Evolutionary conservation across 2,329 filamentous ascomycete species (phyloP).

Genomic region (Alternaria rosae): DNA sequence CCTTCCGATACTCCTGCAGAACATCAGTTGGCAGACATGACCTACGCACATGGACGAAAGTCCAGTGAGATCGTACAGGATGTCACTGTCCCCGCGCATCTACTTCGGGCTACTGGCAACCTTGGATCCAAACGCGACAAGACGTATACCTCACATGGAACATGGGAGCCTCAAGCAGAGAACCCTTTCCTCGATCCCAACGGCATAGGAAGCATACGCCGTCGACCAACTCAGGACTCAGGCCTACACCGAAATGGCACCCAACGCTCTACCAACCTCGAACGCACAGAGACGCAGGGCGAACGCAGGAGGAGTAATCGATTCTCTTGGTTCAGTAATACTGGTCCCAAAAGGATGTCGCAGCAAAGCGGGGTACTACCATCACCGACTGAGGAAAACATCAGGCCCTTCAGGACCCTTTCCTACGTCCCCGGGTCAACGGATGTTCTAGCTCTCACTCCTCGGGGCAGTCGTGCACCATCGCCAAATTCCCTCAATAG

Average conservation of each 20-base stretch:
- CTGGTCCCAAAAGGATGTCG: background rate
- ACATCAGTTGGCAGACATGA: background rate
- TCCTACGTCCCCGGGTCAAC: slow-evolving; percentile 4
- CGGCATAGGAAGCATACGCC: slow-evolving; percentile 13
- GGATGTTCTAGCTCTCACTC: slow-evolving; percentile 8
- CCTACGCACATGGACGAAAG: background rate
- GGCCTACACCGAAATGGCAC: slow-evolving; percentile 4
- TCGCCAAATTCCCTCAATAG: slow-evolving; percentile 1
- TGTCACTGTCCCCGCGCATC: slow-evolving; percentile 32
- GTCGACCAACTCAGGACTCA: slow-evolving; percentile 11
- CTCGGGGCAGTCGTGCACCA: slow-evolving; percentile 10
- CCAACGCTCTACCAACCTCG: slow-evolving; percentile 9
- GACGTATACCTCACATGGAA: slow-evolving; percentile 9
- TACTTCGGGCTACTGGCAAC: slow-evolving; percentile 25
- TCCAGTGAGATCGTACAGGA: slow-evolving; percentile 18
- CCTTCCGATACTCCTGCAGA: background rate
- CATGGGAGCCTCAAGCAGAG: slow-evolving; percentile 24
- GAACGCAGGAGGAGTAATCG: slow-evolving; percentile 7
- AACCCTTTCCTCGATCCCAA: slow-evolving; percentile 17
- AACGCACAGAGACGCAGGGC: slow-evolving; percentile 10
- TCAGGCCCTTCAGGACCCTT: background rate
- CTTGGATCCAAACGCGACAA: slow-evolving; percentile 26
- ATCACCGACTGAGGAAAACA: slow-evolving; percentile 4
- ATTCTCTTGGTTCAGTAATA: slow-evolving; percentile 1
- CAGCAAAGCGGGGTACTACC: background rate